Evolutionary conservation across 306 rosid species (phyloP), one percentile per base, ranked within the genome.

Genomic region (Gastrolobium bilobum): DNA sequence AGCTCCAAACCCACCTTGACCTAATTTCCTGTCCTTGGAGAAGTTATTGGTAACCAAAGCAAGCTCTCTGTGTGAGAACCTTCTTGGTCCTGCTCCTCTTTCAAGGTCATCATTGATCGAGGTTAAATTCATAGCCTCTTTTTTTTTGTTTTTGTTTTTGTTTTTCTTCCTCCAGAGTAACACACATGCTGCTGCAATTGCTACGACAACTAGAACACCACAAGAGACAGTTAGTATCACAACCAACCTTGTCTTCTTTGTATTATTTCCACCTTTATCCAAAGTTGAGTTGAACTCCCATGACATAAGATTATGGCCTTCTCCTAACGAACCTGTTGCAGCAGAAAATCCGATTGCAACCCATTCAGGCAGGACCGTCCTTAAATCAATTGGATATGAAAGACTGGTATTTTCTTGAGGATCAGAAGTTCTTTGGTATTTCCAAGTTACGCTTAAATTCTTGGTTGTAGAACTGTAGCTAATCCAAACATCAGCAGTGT

Each of bases 251-350:
- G 26, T 63, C 42, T 7, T 5, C 20, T n/a, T 48, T 14, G 29
- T 20, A 20, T 43, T 5, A 40, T 44, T 8, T 42, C 5, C 26
- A 20, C 26, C 47, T 34, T 7, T 50, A 14, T 67, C 74, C 54
- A 76, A 61, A 44, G 53, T 82, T 8, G 82, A 82, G 35, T 9
- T 69, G 82, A 82, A 82, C 6, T 76, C 85, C 85, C 85, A 82
- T 4, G 78, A 82, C 3, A 13, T 31, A 61, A 82, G 43, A 2
- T 8, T 33, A 42, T 82, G 33, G 0, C 58, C 31, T 58, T 69
- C 74, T 11, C 0, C 9, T 0, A 0, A 0, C 0, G 0, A 0
- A 13, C 81, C 11, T 0, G 78, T 51, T 39, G 74, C 61, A 15
- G 74, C 78, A 6, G 82, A 82, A 34, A 76, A 68, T 4, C 85